Evolutionary conservation across 257 asterid species (phyloP).

Genomic region (Ilex aquifolium): DNA sequence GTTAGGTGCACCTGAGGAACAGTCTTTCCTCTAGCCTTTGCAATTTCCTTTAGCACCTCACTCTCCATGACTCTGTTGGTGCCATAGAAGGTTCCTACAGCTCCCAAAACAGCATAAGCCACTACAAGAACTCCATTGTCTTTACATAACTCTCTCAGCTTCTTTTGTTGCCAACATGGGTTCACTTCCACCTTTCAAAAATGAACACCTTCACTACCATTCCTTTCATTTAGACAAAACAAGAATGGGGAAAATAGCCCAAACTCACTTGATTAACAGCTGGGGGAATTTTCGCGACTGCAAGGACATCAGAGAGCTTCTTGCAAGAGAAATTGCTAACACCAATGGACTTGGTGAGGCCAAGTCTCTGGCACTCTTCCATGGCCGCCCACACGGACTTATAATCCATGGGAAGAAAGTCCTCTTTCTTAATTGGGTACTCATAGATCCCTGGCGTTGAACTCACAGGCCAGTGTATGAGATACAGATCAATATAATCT

Average conservation of each 20-base stretch:
- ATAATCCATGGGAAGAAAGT: conserved; percentile 38
- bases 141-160: conserved; percentile 53
- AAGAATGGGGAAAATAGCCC: background rate
- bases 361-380: conserved; percentile 44
- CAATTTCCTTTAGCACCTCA: conserved; percentile 42
- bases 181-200: conserved; percentile 59
- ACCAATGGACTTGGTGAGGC: conserved; percentile 48
- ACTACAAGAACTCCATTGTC: conserved; percentile 40
- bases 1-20: conserved; percentile 45
- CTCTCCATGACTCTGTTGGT: conserved; percentile 50
- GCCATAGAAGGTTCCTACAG: conserved; percentile 53
- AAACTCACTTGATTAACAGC: conserved; percentile 57
- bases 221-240: background rate
- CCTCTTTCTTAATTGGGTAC: conserved; percentile 32
- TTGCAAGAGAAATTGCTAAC: conserved; percentile 47
- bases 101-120: conserved; percentile 53
- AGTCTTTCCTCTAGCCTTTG: conserved; percentile 39
- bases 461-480: conserved; percentile 47
- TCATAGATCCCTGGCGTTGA: conserved; percentile 23
- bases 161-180: conserved; percentile 79
- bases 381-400: conserved; percentile 48
- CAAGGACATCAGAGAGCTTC: conserved; percentile 27
- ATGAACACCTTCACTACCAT: background rate
- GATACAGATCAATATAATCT: conserved; percentile 44
- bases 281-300: conserved; percentile 43